Evolutionary conservation across 345 rosid genomes (phyloP).

Genomic region (Brassica carinata): DNA sequence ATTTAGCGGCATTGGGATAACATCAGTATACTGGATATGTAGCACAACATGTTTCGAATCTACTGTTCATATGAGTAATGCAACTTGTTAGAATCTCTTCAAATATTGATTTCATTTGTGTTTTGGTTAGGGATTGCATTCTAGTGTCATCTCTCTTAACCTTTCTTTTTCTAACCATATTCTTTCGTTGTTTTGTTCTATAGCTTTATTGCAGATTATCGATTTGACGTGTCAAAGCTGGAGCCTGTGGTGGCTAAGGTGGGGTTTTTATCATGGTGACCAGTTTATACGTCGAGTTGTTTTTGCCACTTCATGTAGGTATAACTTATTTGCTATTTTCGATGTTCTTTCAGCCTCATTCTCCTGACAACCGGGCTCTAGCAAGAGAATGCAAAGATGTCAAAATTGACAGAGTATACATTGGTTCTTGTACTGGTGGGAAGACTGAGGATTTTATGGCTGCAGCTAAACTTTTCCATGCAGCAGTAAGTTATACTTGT

Average conservation of each 20-base stretch:
- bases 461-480: conserved; percentile 84
- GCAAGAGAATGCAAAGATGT: conserved; percentile 99
- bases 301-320: background rate
- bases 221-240: conserved; percentile 84
- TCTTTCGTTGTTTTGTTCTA: conserved; percentile 24
- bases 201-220: conserved; percentile 81
- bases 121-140: background rate
- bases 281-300: background rate
- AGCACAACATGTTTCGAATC: background rate
- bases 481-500: conserved; percentile 59
- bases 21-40: background rate
- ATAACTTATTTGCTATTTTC: background rate
- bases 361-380: conserved; percentile 95
- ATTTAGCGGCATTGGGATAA: background rate
- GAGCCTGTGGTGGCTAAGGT: conserved; percentile 99
- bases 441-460: conserved; percentile 94
- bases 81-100: conserved; percentile 7
- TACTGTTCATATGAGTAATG: conserved; percentile 7
- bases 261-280: conserved; percentile 23
- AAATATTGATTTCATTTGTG: background rate
- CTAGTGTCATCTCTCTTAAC: conserved; percentile 4
- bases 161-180: conserved; percentile 19
- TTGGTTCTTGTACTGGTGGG: conserved; percentile 99
- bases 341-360: conserved; percentile 73
- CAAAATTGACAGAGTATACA: conserved; percentile 95